phyloP scores from a whole-genome alignment of 2,329 filamentous ascomycete genomes.

The Neurospora sp. region DNA sequence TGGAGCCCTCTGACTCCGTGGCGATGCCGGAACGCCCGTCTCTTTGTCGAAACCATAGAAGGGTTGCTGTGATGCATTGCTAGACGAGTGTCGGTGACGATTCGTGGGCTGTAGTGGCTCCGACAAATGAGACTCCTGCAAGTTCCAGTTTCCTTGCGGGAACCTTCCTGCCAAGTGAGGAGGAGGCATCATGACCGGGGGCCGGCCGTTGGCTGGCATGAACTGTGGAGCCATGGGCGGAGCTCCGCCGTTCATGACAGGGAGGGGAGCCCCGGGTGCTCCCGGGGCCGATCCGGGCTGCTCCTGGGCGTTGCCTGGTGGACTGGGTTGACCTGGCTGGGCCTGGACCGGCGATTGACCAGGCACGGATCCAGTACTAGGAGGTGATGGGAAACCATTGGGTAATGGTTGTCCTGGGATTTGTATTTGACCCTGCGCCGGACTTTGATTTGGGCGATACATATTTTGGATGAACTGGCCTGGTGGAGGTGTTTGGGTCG shows the following conservation, averaged over 20 bases:
- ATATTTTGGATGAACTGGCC: conserved; percentile 13
- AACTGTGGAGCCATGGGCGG: conserved; percentile 1
- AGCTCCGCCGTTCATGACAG: conserved; percentile 7
- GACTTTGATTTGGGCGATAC: conserved; percentile 15
- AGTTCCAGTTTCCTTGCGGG: conserved; percentile 38
- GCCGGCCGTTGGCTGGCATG: conserved; percentile 3
- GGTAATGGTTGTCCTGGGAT: conserved; percentile 4
- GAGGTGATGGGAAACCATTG: conserved; percentile 2
- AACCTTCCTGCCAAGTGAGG: conserved; percentile 22
- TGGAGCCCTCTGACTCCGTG: conserved; percentile 35
- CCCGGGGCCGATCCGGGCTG: conserved; percentile 5
- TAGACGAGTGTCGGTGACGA: conserved; percentile 25
- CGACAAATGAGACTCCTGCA: conserved; percentile 43
- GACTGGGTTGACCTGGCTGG: background rate
- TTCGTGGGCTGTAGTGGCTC: conserved; percentile 36
- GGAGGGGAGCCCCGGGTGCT: conserved; percentile 6
- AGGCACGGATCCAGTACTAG: background rate
- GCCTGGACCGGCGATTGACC: background rate
- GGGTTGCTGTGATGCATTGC: conserved; percentile 21
- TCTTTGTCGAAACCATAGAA: conserved; percentile 42
- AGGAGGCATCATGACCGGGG: conserved; percentile 10
- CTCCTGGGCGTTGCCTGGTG: conserved; percentile 6
- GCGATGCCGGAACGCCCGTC: conserved; percentile 26
- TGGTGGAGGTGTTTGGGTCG: conserved; percentile 5
- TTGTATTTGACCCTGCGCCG: conserved; percentile 9